A percentile compares a stretch with the other conserved stretches of the same genome.
phyloP scores from a whole-genome alignment of 257 asterid species.

The Euphrasia confusa region DNA sequence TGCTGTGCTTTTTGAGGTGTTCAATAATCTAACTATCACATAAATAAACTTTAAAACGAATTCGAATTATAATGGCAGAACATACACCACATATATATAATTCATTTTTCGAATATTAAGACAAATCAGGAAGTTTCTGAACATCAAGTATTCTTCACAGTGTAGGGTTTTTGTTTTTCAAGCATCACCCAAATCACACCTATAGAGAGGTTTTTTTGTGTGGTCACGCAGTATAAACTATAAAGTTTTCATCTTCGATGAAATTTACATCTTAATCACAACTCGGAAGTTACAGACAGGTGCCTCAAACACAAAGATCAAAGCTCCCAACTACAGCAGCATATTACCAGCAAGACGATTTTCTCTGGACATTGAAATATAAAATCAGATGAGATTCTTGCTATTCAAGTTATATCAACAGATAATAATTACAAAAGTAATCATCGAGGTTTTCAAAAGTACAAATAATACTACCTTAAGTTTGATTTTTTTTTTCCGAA shows the following conservation, averaged over 20 bases:
- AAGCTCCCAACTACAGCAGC: slow-evolving; percentile 15
- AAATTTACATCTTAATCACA: slow-evolving; percentile 29
- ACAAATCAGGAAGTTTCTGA: slow-evolving; percentile 12
- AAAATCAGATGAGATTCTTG: not conserved
- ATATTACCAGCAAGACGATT: slow-evolving; percentile 71
- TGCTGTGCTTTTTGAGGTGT: too few relatives aligned
- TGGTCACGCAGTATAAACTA: not conserved
- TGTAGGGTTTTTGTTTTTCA: not conserved
- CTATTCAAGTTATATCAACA: not conserved
- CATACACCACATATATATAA: not conserved
- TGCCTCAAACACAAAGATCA: slow-evolving; percentile 20
- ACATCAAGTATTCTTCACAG: slow-evolving; percentile 13
- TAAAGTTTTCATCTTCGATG: slow-evolving; percentile 4
- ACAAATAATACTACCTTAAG: not conserved
- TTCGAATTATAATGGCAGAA: not conserved
- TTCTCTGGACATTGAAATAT: slow-evolving; percentile 47
- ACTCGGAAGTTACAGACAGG: slow-evolving; percentile 13
- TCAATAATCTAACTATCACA: too few relatives aligned
- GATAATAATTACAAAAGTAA: not conserved
- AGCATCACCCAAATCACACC: slow-evolving; percentile 17
- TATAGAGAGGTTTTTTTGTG: not conserved
- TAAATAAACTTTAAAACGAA: not conserved
- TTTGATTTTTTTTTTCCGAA: not conserved
- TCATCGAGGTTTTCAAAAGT: not conserved
- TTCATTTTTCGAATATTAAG: not conserved